These are phyloP conservation scores for Penicillium tannophilum DNA, from an alignment of 495 filamentous ascomycete genomes.

Conservation along the genomic window DNA sequence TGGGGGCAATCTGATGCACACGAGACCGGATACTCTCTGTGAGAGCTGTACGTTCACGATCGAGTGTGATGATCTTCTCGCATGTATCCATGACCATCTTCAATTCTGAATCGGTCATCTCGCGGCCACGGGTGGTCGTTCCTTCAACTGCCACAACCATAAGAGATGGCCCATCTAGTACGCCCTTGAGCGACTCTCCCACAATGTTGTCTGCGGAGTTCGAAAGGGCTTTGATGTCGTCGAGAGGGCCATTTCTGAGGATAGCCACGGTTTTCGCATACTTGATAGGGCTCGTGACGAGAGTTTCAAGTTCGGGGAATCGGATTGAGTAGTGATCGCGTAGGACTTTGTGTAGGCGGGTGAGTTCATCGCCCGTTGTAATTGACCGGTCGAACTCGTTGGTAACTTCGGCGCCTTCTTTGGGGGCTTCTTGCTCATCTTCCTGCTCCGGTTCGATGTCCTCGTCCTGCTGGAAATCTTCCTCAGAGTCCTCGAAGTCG, in stretches of 20 bases:
- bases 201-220: constrained; percentile 74
- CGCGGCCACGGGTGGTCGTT: constrained; percentile 79
- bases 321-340: constrained; percentile 92
- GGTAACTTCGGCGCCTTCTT: constrained; percentile 43
- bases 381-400: constrained; percentile 94
- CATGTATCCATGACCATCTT: constrained; percentile 76
- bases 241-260: constrained; percentile 88
- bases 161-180: constrained; percentile 84
- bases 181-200: constrained; percentile 68
- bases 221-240: constrained; percentile 76
- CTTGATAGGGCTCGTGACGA: constrained; percentile 88
- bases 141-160: constrained; percentile 98
- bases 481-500: constrained; percentile 44
- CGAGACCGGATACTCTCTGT: constrained; percentile 97
- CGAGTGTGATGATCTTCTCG: constrained; percentile 82
- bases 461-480: constrained; percentile 32
- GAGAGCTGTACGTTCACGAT: constrained; percentile 81
- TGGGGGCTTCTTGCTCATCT: constrained; percentile 30
- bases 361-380: constrained; percentile 87
- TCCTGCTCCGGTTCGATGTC: constrained; percentile 40
- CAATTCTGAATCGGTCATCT: constrained; percentile 74
- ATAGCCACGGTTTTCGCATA: constrained; percentile 96
- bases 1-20: constrained; percentile 95
- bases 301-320: constrained; percentile 94
- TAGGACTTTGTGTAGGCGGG: constrained; percentile 91